Percentiles rank a stretch among this genome's conserved stretches.
Evolutionary conservation across 345 rosid genomes (phyloP).

Genomic region (Tarenaya hassleriana): DNA sequence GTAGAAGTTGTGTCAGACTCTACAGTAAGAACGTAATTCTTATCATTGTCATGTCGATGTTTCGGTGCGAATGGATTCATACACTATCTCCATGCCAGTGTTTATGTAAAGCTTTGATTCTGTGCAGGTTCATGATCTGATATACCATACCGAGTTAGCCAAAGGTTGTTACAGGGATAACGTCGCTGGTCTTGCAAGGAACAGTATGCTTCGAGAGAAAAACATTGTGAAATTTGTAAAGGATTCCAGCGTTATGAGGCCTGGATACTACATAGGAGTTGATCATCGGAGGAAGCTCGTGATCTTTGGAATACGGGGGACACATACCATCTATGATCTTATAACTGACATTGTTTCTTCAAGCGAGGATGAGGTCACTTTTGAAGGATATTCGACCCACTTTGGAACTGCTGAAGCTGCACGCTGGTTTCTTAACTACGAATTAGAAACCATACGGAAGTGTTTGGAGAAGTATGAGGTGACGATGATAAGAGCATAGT

Average conservation of each 20-base stretch:
- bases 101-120: slow-evolving; percentile 10
- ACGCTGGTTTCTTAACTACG: slow-evolving; percentile 86
- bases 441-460: slow-evolving; percentile 56
- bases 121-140: slow-evolving; percentile 67
- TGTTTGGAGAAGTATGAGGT: slow-evolving; percentile 71
- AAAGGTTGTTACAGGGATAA: slow-evolving; percentile 66
- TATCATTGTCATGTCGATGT: not conserved
- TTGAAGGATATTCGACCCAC: slow-evolving; percentile 90
- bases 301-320: slow-evolving; percentile 76
- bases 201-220: slow-evolving; percentile 77
- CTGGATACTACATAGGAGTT: slow-evolving; percentile 74
- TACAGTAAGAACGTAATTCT: slow-evolving; percentile 33
- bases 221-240: slow-evolving; percentile 65
- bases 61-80: not conserved
- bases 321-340: slow-evolving; percentile 82
- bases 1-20: slow-evolving; percentile 57
- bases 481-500: slow-evolving; percentile 16
- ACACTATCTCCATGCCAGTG: not conserved
- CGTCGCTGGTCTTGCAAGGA: slow-evolving; percentile 47
- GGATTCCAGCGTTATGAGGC: slow-evolving; percentile 81
- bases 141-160: slow-evolving; percentile 78
- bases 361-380: slow-evolving; percentile 70
- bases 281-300: slow-evolving; percentile 73
- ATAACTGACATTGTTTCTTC: slow-evolving; percentile 80
- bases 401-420: slow-evolving; percentile 97